Conservation (phyloP, 106 monocot species). For the Cymbidium sinense region DNA sequence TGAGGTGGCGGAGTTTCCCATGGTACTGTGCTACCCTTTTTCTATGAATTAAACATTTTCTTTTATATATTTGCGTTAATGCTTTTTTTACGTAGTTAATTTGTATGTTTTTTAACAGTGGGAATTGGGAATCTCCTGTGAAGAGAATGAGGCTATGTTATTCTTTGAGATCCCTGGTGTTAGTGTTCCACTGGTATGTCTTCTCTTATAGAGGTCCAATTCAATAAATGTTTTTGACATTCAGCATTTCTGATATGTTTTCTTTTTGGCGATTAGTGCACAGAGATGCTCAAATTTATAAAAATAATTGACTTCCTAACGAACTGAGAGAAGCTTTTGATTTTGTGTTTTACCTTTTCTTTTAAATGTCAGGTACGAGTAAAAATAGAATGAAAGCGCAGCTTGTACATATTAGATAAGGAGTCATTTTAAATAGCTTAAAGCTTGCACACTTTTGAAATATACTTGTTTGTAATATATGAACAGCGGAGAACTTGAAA, state of each 20-base stretch:
- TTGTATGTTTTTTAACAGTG: conserved; percentile 10
- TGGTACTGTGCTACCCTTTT: conserved; percentile 23
- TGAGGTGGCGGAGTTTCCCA: conserved; percentile 44
- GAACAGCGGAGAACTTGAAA: background rate
- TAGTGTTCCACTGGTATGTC: conserved; percentile 37
- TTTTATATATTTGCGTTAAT: background rate
- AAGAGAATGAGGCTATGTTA: background rate
- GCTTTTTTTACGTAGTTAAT: background rate
- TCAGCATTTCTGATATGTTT: background rate
- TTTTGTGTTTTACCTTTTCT: background rate
- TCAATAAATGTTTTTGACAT: background rate
- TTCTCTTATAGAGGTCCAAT: background rate
- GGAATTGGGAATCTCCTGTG: background rate
- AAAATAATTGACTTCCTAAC: background rate
- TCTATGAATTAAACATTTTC: background rate
- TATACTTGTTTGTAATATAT: too few relatives aligned
- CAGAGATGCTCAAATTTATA: background rate
- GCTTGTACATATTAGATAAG: background rate
- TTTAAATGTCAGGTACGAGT: background rate
- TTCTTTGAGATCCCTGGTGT: conserved; percentile 22
- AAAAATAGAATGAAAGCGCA: background rate
- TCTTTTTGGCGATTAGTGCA: background rate
- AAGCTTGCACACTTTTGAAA: background rate
- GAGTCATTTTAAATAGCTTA: background rate
- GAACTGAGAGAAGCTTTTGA: background rate